Evolutionary conservation across 2,329 filamentous ascomycete species (phyloP).

Genomic region (Pyricularia grisea): DNA sequence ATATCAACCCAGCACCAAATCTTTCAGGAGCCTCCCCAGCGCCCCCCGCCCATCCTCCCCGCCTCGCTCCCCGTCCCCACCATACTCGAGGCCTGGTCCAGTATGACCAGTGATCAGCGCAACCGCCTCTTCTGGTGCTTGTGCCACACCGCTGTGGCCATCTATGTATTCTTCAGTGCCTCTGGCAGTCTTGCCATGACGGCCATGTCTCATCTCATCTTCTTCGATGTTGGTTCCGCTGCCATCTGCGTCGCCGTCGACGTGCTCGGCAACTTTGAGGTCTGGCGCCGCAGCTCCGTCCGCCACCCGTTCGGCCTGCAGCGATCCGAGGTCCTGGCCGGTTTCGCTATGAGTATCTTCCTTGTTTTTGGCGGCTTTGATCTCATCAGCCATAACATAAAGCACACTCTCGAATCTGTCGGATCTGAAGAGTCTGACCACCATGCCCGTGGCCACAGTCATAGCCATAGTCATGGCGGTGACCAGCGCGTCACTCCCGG

Average conservation of each 20-base stretch:
- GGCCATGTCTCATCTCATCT: constrained; percentile 82
- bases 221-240: constrained; percentile 91
- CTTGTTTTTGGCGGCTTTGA: constrained; percentile 97
- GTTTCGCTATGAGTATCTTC: constrained; percentile 92
- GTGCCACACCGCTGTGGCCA: constrained; percentile 76
- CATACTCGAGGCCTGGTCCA: constrained; percentile 74
- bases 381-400: constrained; percentile 84
- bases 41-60: constrained; percentile 79
- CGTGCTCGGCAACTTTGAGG: constrained; percentile 91
- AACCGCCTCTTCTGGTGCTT: constrained; percentile 79
- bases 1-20: constrained; percentile 85
- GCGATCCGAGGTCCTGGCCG: constrained; percentile 85
- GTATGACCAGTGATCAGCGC: constrained; percentile 83
- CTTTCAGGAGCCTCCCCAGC: constrained; percentile 81
- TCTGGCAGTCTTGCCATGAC: constrained; percentile 85
- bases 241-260: constrained; percentile 88
- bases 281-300: constrained; percentile 89
- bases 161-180: constrained; percentile 77
- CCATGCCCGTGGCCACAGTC: constrained; percentile 64
- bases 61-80: constrained; percentile 90
- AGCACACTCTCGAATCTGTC: constrained; percentile 71
- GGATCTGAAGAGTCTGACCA: constrained; percentile 41
- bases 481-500: constrained; percentile 51
- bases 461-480: constrained; percentile 52
- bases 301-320: constrained; percentile 91